Evolutionary conservation across 108 stramenopile species (phyloP).

Genomic region (Cyclotella atomus): DNA sequence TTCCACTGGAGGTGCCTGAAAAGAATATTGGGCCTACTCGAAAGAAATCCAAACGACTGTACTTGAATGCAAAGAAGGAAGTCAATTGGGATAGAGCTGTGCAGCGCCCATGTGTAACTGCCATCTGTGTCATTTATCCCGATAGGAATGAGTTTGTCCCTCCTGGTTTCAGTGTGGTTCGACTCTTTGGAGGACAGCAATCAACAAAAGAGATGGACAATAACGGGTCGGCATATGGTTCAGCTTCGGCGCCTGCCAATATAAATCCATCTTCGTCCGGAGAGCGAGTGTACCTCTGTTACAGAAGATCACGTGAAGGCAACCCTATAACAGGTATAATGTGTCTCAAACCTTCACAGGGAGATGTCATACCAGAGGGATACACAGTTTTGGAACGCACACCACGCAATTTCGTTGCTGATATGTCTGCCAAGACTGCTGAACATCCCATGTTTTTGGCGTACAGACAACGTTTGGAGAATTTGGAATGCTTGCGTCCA

Average conservation of each 20-base stretch:
- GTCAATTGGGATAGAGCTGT: constrained; percentile 88
- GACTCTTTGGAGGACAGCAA: constrained; percentile 34
- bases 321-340: constrained; percentile 85
- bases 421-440: constrained; percentile 44
- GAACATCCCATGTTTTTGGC: constrained; percentile 71
- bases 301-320: constrained; percentile 86
- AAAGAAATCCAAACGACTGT: constrained; percentile 42
- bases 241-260: constrained; percentile 41
- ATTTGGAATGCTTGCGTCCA: constrained; percentile 82
- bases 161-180: constrained; percentile 84
- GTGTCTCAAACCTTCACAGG: constrained; percentile 64
- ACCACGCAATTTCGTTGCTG: constrained; percentile 77
- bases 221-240: background rate
- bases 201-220: constrained; percentile 24
- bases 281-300: constrained; percentile 80
- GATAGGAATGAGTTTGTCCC: constrained; percentile 87
- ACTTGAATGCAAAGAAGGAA: constrained; percentile 85
- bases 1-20: constrained; percentile 36
- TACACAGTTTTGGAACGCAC: constrained; percentile 85
- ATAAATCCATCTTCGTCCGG: constrained; percentile 59
- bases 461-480: constrained; percentile 82
- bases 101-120: constrained; percentile 87
- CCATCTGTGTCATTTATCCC: constrained; percentile 80
- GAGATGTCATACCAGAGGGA: constrained; percentile 80
- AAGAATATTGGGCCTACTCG: constrained; percentile 26